Evolutionary conservation across 2,329 filamentous ascomycete species (phyloP).

Genomic region (Verticillium dahliae): DNA sequence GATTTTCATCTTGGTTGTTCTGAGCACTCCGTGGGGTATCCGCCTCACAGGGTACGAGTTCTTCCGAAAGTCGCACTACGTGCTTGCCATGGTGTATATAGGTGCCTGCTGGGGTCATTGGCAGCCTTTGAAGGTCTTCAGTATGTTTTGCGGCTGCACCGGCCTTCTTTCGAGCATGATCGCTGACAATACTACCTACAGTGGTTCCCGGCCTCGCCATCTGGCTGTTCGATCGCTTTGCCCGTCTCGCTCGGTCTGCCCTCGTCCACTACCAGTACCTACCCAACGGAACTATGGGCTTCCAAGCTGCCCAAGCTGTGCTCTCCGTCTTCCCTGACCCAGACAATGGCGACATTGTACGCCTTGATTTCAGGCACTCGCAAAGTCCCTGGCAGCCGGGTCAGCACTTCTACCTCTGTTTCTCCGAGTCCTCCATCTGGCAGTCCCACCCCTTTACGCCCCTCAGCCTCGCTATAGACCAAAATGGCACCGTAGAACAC

Average conservation of each 20-base stretch:
- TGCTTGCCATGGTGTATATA: constrained; percentile 67
- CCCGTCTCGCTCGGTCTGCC: constrained; percentile 50
- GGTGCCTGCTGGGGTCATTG: constrained; percentile 73
- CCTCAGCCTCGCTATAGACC: constrained; percentile 41
- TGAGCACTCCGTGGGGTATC: constrained; percentile 53
- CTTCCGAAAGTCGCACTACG: constrained; percentile 68
- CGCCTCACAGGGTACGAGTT: constrained; percentile 66
- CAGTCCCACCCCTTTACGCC: constrained; percentile 68
- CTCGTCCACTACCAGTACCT: constrained; percentile 55
- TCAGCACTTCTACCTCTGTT: constrained; percentile 67
- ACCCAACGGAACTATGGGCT: constrained; percentile 46
- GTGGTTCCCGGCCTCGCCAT: constrained; percentile 56
- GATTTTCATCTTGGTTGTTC: constrained; percentile 51
- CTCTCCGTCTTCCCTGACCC: constrained; percentile 63
- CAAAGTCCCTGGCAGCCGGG: constrained; percentile 58
- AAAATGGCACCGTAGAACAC: constrained; percentile 35
- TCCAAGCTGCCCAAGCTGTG: constrained; percentile 52
- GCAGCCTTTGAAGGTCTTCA: constrained; percentile 58
- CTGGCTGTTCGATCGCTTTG: constrained; percentile 58
- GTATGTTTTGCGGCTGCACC: constrained; percentile 27
- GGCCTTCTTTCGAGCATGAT: too few species aligned
- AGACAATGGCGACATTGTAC: constrained; percentile 54
- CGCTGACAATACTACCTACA: background rate
- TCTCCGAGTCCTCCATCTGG: constrained; percentile 60
- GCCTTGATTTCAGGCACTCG: constrained; percentile 58